phyloP scores from a whole-genome alignment of 306 rosid genomes.

The Crotalaria pallida region DNA sequence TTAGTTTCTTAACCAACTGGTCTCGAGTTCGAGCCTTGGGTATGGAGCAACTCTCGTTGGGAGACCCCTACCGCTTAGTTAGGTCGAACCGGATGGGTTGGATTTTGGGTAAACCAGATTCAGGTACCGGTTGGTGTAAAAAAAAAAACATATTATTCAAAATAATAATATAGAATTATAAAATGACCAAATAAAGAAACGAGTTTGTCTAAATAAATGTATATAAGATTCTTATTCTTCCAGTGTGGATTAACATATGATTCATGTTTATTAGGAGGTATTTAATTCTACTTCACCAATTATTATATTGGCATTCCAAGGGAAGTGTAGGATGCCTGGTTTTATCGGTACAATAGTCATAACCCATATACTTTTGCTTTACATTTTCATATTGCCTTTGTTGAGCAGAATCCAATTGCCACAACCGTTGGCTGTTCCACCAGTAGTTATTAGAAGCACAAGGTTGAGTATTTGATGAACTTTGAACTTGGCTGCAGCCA shows the following conservation, averaged over 20 bases:
- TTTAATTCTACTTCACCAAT: not conserved
- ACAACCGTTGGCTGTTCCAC: conserved; percentile 37
- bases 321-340: conserved; percentile 34
- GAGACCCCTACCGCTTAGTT: too few relatives aligned
- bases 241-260: not conserved
- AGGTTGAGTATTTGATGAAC: not conserved
- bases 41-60: too few relatives aligned
- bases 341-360: conserved; percentile 50
- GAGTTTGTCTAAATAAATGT: too few relatives aligned
- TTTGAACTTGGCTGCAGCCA: conserved; percentile 32
- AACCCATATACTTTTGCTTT: conserved; percentile 15
- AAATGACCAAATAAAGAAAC: too few relatives aligned
- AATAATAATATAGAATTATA: too few relatives aligned
- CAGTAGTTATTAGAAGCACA: conserved; percentile 29
- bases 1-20: too few relatives aligned
- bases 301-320: conserved; percentile 44
- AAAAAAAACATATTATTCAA: too few relatives aligned
- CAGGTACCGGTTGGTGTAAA: too few relatives aligned
- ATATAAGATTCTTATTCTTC: too few relatives aligned
- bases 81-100: too few relatives aligned
- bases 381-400: conserved; percentile 22
- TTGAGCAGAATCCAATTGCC: conserved; percentile 21
- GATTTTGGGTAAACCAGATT: too few relatives aligned
- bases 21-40: too few relatives aligned
- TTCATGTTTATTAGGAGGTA: not conserved